Conservation (phyloP, 2,329 filamentous ascomycete species). For the Leptographium lundbergii region DNA sequence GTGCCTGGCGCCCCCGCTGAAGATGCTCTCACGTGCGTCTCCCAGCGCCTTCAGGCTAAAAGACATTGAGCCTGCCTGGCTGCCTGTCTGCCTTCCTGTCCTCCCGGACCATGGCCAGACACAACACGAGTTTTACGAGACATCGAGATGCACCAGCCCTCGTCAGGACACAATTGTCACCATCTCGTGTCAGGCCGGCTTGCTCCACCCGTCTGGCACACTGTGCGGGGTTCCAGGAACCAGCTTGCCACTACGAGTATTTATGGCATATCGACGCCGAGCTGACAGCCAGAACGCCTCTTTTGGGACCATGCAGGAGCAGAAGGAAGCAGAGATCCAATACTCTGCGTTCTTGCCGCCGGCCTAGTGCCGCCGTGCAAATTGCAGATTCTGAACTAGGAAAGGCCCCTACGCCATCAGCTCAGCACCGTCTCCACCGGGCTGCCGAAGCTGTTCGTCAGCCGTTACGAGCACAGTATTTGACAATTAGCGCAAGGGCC, state of each 20-base stretch:
- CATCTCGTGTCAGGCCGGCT: not conserved
- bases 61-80: no score
- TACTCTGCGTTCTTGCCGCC: not conserved
- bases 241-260: not conserved
- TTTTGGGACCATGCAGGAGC: not conserved
- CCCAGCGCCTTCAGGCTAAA: not conserved
- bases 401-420: not conserved
- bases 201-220: not conserved
- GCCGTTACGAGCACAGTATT: not conserved
- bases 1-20: not conserved
- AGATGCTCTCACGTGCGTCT: not conserved
- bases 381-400: not conserved
- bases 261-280: not conserved
- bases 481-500: not conserved
- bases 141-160: not conserved
- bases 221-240: not conserved
- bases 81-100: no score
- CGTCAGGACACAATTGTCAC: not conserved
- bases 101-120: not conserved
- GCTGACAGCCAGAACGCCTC: not conserved
- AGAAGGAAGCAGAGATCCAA: not conserved
- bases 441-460: not conserved
- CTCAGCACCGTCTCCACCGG: not conserved
- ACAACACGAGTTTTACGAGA: no score
- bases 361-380: not conserved